phyloP scores from a whole-genome alignment of 805 yeast genomes.

The Lipomyces chichibuensis region DNA sequence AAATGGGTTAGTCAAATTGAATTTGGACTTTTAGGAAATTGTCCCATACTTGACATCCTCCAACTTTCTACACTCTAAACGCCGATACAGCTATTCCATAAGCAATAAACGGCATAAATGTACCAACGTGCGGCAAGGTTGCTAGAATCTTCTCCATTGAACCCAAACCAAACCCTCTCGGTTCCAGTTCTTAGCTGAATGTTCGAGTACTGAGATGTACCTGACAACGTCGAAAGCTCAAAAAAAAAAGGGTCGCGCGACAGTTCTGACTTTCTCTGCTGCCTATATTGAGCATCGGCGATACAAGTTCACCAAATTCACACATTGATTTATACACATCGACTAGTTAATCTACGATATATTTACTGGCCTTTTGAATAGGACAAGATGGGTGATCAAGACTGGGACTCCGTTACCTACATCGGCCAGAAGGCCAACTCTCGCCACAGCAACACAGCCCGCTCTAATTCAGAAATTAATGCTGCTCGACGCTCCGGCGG shows the following conservation, averaged over 20 bases:
- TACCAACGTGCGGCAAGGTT: background rate
- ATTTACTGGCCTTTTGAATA: background rate
- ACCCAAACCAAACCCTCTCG: background rate
- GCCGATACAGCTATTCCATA: background rate
- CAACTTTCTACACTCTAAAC: background rate
- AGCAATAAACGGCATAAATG: slow-evolving; percentile 8
- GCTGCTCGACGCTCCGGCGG: slow-evolving; percentile 93
- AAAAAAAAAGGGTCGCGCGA: background rate
- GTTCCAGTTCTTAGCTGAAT: background rate
- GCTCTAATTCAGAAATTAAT: slow-evolving; percentile 74
- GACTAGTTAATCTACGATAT: background rate
- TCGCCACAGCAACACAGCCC: slow-evolving; percentile 78
- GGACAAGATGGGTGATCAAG: slow-evolving; percentile 43
- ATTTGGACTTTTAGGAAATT: too few relatives aligned
- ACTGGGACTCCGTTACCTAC: slow-evolving; percentile 90
- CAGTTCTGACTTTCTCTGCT: background rate
- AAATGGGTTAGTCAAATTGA: background rate
- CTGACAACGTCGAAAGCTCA: background rate
- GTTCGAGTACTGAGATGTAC: too few relatives aligned
- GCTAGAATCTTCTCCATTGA: slow-evolving; percentile 3
- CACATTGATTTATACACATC: background rate
- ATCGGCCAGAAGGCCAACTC: slow-evolving; percentile 88
- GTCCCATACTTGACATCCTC: too few relatives aligned
- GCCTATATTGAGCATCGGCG: background rate
- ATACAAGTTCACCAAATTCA: background rate